Evolutionary conservation across 768 basidiomycete species (phyloP).

Genomic region (Cystofilobasidium ferigula): DNA sequence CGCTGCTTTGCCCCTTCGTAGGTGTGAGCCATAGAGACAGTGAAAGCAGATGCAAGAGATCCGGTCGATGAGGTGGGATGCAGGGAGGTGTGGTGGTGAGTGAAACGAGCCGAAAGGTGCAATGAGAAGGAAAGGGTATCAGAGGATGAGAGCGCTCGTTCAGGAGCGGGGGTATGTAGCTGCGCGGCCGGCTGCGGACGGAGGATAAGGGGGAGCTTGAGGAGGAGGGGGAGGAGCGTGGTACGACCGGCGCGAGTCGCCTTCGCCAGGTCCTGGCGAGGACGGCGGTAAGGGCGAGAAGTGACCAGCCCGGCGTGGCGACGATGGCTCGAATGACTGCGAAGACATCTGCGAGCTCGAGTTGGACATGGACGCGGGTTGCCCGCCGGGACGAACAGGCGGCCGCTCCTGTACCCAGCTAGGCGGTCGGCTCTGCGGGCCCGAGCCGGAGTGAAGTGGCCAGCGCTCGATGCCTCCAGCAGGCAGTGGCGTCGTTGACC

Average conservation of each 20-base stretch:
- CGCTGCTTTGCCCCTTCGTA: no score
- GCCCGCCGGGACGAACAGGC: background rate
- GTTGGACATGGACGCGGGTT: slow-evolving; percentile 6
- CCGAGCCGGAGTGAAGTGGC: background rate
- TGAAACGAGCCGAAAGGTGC: background rate
- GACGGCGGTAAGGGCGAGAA: slow-evolving; percentile 5
- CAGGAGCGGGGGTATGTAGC: background rate
- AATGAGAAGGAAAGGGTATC: background rate
- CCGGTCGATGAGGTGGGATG: no score
- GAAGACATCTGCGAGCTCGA: background rate
- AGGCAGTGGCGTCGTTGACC: background rate
- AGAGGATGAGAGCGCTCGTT: background rate
- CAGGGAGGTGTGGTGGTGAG: background rate
- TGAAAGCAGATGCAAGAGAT: no score
- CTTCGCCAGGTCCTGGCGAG: background rate
- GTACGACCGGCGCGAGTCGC: slow-evolving; percentile 13
- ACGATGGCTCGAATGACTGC: slow-evolving; percentile 1
- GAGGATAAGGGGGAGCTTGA: background rate
- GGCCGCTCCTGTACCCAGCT: slow-evolving; percentile 15
- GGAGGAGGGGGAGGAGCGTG: background rate
- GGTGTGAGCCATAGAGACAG: no score
- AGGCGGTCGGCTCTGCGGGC: background rate
- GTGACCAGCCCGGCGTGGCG: background rate
- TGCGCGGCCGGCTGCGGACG: background rate
- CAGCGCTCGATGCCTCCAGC: background rate